A percentile compares a stretch with the other conserved stretches of the same genome.
phyloP scores from a whole-genome alignment of 805 yeast genomes.

The Priceomyces castillae region DNA sequence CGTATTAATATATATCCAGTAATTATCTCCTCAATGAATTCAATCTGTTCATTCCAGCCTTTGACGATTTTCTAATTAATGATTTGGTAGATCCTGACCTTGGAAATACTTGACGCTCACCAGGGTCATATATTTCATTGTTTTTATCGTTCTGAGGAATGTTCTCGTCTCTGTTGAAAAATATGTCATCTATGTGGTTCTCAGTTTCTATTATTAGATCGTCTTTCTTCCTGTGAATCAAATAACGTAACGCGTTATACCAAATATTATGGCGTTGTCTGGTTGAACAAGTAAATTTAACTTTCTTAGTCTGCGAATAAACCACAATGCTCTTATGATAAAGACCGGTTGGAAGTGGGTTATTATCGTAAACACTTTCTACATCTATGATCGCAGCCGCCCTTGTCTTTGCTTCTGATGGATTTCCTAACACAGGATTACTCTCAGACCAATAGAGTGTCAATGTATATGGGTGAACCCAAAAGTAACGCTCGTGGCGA shows the following conservation, averaged over 20 bases:
- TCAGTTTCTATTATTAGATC: slow-evolving; percentile 49
- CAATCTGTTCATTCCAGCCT: slow-evolving; percentile 16
- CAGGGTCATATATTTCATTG: slow-evolving; percentile 18
- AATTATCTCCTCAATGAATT: slow-evolving; percentile 14
- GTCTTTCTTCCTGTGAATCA: slow-evolving; percentile 63
- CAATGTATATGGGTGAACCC: slow-evolving; percentile 94
- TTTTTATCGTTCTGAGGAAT: slow-evolving; percentile 13
- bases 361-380: slow-evolving; percentile 76
- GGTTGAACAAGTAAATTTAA: slow-evolving; percentile 84
- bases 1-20: neutral
- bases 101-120: slow-evolving; percentile 23
- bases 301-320: slow-evolving; percentile 59
- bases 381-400: slow-evolving; percentile 80
- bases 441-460: slow-evolving; percentile 86
- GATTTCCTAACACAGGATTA: slow-evolving; percentile 73
- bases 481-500: slow-evolving; percentile 89
- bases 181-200: slow-evolving; percentile 12
- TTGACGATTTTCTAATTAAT: slow-evolving; percentile 12
- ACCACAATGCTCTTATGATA: slow-evolving; percentile 82
- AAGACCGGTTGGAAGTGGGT: slow-evolving; percentile 86
- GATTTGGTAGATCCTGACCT: slow-evolving; percentile 18
- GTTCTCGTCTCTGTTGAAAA: slow-evolving; percentile 14
- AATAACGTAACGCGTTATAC: slow-evolving; percentile 78
- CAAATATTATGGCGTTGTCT: slow-evolving; percentile 87
- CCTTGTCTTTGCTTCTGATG: slow-evolving; percentile 62